Conservation (phyloP, 768 basidiomycete genomes). For the Suillus luteus region DNA sequence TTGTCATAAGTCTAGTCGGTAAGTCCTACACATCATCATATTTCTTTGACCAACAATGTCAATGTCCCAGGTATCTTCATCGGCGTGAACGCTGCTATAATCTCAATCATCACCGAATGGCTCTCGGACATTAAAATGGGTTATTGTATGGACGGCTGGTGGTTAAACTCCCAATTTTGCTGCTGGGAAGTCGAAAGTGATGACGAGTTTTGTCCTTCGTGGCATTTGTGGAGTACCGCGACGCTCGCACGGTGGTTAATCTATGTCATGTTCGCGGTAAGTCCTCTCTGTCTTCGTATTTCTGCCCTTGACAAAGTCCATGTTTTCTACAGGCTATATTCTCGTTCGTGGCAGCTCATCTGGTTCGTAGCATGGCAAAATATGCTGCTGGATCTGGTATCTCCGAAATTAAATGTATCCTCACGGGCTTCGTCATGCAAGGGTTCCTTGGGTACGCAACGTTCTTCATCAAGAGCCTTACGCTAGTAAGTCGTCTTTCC, state of each 20-base stretch:
- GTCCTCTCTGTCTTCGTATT: constrained; percentile 31
- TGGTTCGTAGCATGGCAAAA: constrained; percentile 86
- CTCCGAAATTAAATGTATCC: constrained; percentile 97
- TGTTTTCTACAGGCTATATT: constrained; percentile 61
- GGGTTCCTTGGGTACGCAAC: constrained; percentile 91
- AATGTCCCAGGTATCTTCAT: constrained; percentile 73
- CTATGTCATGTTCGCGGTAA: constrained; percentile 88
- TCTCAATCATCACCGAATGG: constrained; percentile 96
- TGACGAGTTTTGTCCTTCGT: constrained; percentile 84
- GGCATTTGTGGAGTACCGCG: constrained; percentile 86
- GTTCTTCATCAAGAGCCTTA: constrained; percentile 91
- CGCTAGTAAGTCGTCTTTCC: constrained; percentile 61
- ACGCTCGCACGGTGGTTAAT: constrained; percentile 75
- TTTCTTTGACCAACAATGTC: background rate
- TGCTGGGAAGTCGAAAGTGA: constrained; percentile 94
- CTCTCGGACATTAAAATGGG: constrained; percentile 97
- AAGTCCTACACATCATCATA: constrained; percentile 29
- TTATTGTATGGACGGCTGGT: constrained; percentile 96
- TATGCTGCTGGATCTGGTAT: constrained; percentile 99
- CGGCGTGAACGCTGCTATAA: constrained; percentile 91
- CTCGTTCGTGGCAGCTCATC: constrained; percentile 83
- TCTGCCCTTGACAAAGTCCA: constrained; percentile 7
- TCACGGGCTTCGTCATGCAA: constrained; percentile 97
- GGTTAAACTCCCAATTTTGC: constrained; percentile 97
- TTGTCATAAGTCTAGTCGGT: constrained; percentile 91